These are phyloP conservation scores for Paecilomyces sp. DNA, from an alignment of 2,329 filamentous ascomycete species.

Conservation along the genomic window DNA sequence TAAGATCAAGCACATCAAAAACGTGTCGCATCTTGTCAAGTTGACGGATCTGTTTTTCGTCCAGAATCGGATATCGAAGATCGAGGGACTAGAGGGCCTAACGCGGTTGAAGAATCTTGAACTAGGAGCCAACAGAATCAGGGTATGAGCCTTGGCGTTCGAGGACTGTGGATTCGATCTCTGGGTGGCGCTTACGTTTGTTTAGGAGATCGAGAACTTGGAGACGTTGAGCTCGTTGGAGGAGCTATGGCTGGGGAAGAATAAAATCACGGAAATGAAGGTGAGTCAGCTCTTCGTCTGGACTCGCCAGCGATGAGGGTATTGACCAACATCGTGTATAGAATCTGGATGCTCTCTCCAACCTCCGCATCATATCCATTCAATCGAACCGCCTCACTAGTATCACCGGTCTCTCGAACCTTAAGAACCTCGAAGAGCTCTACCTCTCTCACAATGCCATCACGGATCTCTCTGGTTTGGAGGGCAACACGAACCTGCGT, in stretches of 20 bases:
- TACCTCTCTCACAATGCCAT: constrained; percentile 96
- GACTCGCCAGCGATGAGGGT: not conserved
- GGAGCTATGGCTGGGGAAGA: constrained; percentile 91
- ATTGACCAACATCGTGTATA: constrained; percentile 11
- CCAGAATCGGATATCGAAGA: constrained; percentile 84
- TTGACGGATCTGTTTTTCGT: constrained; percentile 85
- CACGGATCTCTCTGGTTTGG: constrained; percentile 65
- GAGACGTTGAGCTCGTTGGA: constrained; percentile 71
- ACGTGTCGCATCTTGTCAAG: constrained; percentile 67
- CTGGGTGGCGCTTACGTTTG: constrained; percentile 1
- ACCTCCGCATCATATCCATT: constrained; percentile 82
- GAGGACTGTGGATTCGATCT: not conserved
- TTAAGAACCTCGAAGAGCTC: constrained; percentile 77
- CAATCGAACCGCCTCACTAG: constrained; percentile 87
- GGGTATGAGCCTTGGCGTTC: constrained; percentile 34
- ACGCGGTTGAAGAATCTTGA: constrained; percentile 74
- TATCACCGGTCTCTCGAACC: constrained; percentile 66
- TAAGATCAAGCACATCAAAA: constrained; percentile 98
- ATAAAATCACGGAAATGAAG: constrained; percentile 82
- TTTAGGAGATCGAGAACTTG: constrained; percentile 70
- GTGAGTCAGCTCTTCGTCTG: constrained; percentile 25
- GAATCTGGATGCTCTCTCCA: constrained; percentile 65
- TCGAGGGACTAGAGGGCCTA: constrained; percentile 75
- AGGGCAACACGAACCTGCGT: constrained; percentile 58
- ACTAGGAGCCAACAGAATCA: constrained; percentile 84